phyloP scores from a whole-genome alignment of 108 stramenopile species.

The Schizochytrium sp. region DNA sequence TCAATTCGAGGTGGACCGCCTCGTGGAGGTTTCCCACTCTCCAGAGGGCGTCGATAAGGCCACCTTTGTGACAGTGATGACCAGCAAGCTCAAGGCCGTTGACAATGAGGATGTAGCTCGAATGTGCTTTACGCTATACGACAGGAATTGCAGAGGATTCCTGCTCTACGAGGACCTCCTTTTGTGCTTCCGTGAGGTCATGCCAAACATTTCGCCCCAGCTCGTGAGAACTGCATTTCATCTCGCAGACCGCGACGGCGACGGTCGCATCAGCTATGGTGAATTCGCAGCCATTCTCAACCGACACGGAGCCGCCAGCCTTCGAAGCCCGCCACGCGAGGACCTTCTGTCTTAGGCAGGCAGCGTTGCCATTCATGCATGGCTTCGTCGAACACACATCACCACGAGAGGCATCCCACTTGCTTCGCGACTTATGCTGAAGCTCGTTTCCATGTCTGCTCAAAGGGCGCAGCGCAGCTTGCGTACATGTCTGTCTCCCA shows the following conservation, averaged over 20 bases:
- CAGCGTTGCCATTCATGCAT: no score
- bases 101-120: conserved; percentile 19
- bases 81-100: background rate
- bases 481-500: no score
- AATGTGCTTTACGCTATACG: background rate
- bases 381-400: no score
- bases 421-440: no score
- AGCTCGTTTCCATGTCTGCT: no score
- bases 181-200: background rate
- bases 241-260: conserved; percentile 28
- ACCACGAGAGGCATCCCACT: no score
- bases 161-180: conserved; percentile 32
- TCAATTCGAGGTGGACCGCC: conserved; percentile 26
- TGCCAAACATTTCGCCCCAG: conserved; percentile 6
- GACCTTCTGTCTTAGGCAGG: no score
- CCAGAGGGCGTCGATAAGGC: background rate
- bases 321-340: no score
- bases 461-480: no score
- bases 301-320: no score
- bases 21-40: background rate
- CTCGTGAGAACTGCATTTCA: background rate
- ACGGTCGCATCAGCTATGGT: conserved; percentile 19
- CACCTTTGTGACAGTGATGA: background rate
- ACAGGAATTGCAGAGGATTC: conserved; percentile 1
- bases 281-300: background rate